A percentile compares a stretch with the other conserved stretches of the same genome.
Evolutionary conservation across 805 yeast genomes (phyloP).

Genomic region (Candida andamanensis): DNA sequence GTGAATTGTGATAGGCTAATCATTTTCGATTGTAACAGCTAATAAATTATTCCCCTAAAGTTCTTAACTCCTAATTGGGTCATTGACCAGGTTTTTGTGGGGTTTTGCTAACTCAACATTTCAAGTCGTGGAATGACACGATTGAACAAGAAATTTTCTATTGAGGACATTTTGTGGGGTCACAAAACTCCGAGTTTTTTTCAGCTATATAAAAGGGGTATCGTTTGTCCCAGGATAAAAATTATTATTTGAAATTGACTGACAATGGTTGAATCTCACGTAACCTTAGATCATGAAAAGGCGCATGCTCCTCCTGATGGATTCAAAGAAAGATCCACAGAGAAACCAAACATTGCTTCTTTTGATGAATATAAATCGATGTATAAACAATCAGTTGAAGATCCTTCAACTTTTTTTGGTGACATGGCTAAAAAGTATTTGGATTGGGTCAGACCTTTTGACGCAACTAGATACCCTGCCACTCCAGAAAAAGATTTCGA

Average conservation of each 20-base stretch:
- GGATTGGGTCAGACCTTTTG: constrained; percentile 51
- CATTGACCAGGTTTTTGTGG: no score
- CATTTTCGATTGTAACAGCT: no score
- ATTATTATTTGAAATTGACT: background rate
- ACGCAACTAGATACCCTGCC: constrained; percentile 42
- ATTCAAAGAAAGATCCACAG: constrained; percentile 40
- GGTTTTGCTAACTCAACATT: no score
- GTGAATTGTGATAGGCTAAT: no score
- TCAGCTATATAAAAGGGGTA: background rate
- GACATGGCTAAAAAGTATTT: constrained; percentile 45
- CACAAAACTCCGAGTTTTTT: constrained; percentile 1
- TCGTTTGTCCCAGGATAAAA: background rate
- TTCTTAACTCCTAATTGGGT: no score
- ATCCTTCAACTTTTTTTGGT: constrained; percentile 54
- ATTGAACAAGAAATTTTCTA: no score
- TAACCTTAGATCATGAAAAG: constrained; percentile 31
- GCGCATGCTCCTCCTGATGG: constrained; percentile 32
- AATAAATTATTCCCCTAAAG: no score
- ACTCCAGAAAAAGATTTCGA: constrained; percentile 44
- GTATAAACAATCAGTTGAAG: constrained; percentile 52
- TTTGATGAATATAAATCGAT: constrained; percentile 46
- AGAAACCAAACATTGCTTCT: constrained; percentile 43
- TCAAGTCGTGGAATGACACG: no score
- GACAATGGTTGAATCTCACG: constrained; percentile 17
- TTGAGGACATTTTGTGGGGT: constrained; percentile 2